Base-by-base conservation (phyloP, 208 protist species). In the Leishmania arabica region DNA sequence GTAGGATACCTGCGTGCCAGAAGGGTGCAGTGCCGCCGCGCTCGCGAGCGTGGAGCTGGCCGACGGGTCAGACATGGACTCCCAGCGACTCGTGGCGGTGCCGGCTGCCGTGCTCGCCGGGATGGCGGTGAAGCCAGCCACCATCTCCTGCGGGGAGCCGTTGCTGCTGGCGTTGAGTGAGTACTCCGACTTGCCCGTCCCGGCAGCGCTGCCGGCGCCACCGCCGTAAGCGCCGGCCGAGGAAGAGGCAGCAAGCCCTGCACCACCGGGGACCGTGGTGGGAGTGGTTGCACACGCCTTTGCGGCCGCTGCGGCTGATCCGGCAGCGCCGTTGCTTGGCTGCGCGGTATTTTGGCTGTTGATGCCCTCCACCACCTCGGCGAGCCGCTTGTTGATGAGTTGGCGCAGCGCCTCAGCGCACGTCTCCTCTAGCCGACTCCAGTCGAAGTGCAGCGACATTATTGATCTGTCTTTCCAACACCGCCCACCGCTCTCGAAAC, bases 381-480 rank as follows among this genome's bases (percentile, higher is more conserved):
- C 77, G n/a, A 86, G 82, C 0, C 82, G 82, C 53, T 79, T 86
- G 60, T 97, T 97, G 64, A 95, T 69, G 21, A 97, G 81, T 1
- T 84, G 78, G 1, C 89, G 86, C 45, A 97, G 77, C 19, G 91
- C 90, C 78, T 94, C 88, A 3, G 92, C 89, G 24, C 89, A 88
- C 27, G 91, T 95, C 51, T 93, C 88, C 79, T 97, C 94, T 9
- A 97, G 74, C 7, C 86, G 75, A 27, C 83, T 81, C 94, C 94
- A 97, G 78, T 95, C 92, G 74, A 97, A 95, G 54, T 84, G 79
- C 64, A 92, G 89, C 24, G 84, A 88, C 87, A 92, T 89, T 53
- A 34, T 49, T 51, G 3, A 0, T 77, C 7, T 0, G 7, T n/a
- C 4, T 64, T 37, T 0, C 11, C 60, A 37, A 11, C 60, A 37